Evolutionary conservation across 2,329 filamentous ascomycete species (phyloP).

Genomic region (Stachybotrys chlorohalonatus): DNA sequence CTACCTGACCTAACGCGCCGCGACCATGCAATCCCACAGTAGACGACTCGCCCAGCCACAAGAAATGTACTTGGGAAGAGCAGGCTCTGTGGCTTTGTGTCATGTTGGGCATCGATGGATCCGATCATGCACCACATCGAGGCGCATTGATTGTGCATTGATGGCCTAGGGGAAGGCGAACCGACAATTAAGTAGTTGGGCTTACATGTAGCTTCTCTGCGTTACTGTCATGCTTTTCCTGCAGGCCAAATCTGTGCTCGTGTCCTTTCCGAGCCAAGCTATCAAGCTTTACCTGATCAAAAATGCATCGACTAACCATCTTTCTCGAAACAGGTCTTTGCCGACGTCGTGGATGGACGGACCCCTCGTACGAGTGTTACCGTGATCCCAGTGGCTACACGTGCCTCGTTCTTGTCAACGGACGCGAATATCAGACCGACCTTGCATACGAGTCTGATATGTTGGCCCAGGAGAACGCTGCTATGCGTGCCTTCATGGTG

Average conservation of each 20-base stretch:
- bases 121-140: neutral
- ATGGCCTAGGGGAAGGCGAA: neutral
- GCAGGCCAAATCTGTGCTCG: slow-evolving; percentile 1
- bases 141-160: neutral
- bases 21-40: neutral
- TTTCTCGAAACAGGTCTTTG: slow-evolving; percentile 62
- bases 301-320: slow-evolving; percentile 22
- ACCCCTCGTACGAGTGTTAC: slow-evolving; percentile 82
- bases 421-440: slow-evolving; percentile 91
- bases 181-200: slow-evolving; percentile 16
- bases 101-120: neutral
- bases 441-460: slow-evolving; percentile 72
- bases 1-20: neutral
- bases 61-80: no score
- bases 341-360: slow-evolving; percentile 86
- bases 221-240: slow-evolving; percentile 5
- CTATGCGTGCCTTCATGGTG: slow-evolving; percentile 94
- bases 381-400: slow-evolving; percentile 67
- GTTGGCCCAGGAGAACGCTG: slow-evolving; percentile 84
- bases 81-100: neutral
- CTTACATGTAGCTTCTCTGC: slow-evolving; percentile 22
- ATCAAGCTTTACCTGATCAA: neutral
- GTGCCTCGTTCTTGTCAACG: slow-evolving; percentile 90
- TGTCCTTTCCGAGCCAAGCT: neutral
- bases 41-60: neutral